Conservation (phyloP, 495 filamentous ascomycete species). For the Trichocladium antarcticum region DNA sequence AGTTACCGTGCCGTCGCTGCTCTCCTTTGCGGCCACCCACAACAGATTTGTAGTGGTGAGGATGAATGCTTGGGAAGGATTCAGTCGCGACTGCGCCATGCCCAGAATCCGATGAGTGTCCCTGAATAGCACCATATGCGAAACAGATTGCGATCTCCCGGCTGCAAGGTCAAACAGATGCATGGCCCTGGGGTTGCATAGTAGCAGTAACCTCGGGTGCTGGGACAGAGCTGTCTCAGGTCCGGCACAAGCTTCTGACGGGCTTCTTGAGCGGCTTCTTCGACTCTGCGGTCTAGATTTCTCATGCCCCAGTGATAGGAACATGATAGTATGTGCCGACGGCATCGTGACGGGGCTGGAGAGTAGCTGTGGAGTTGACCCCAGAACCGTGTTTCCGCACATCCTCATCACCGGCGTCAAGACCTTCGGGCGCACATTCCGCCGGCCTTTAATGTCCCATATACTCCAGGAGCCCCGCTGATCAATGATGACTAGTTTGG, state of each 20-base stretch:
- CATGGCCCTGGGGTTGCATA: constrained; percentile 12
- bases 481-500: constrained; percentile 64
- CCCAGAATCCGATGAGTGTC: constrained; percentile 41
- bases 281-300: background rate
- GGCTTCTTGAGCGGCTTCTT: background rate
- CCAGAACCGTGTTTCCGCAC: constrained; percentile 18
- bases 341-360: background rate
- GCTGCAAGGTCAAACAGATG: constrained; percentile 15
- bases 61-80: constrained; percentile 43
- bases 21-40: constrained; percentile 20
- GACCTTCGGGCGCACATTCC: constrained; percentile 28
- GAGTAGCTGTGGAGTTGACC: constrained; percentile 14
- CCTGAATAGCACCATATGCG: constrained; percentile 7
- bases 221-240: background rate
- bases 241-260: background rate
- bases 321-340: constrained; percentile 15
- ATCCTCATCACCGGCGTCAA: constrained; percentile 18
- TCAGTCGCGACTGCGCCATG: constrained; percentile 36
- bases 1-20: constrained; percentile 6
- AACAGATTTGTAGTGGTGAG: constrained; percentile 39
- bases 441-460: constrained; percentile 48
- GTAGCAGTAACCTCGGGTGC: constrained; percentile 9
- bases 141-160: background rate
- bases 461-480: constrained; percentile 61
- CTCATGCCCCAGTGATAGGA: constrained; percentile 7